Conservation (phyloP, 805 yeast species). For the Candida bentonensis region DNA sequence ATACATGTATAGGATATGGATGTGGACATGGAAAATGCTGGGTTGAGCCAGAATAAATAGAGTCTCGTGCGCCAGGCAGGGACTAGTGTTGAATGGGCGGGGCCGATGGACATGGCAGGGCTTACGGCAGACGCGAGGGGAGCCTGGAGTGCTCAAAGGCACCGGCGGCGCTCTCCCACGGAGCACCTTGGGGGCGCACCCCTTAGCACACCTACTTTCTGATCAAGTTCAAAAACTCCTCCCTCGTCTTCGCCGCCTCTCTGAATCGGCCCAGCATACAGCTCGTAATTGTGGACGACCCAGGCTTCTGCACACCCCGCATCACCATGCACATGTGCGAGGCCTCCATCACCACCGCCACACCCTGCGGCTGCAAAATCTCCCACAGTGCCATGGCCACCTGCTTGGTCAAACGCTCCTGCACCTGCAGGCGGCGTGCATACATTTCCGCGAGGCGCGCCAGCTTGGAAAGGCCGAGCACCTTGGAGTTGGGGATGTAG, state of each 20-base stretch:
- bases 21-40: no score
- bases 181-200: no score
- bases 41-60: conserved; percentile 2
- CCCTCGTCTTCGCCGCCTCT: conserved; percentile 87
- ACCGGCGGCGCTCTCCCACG: no score
- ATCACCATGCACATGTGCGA: conserved; percentile 99
- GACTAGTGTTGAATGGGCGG: not conserved
- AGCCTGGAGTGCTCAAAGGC: no score
- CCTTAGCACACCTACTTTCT: conserved; percentile 2
- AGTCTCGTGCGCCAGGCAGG: not conserved
- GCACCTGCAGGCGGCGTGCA: conserved; percentile 91
- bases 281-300: conserved; percentile 84
- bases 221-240: conserved; percentile 76
- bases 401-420: conserved; percentile 91
- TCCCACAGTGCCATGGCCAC: conserved; percentile 92
- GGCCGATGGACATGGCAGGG: no score
- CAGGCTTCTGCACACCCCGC: conserved; percentile 92
- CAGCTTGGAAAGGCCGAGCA: conserved; percentile 79
- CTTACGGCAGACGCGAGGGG: no score
- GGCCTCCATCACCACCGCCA: conserved; percentile 96
- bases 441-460: conserved; percentile 97
- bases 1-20: no score
- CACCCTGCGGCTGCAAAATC: conserved; percentile 87
- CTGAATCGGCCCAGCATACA: conserved; percentile 97
- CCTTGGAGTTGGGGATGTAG: conserved; percentile 91